phyloP scores from a whole-genome alignment of 2,329 filamentous ascomycete species.

The Xenoacremonium recifei region DNA sequence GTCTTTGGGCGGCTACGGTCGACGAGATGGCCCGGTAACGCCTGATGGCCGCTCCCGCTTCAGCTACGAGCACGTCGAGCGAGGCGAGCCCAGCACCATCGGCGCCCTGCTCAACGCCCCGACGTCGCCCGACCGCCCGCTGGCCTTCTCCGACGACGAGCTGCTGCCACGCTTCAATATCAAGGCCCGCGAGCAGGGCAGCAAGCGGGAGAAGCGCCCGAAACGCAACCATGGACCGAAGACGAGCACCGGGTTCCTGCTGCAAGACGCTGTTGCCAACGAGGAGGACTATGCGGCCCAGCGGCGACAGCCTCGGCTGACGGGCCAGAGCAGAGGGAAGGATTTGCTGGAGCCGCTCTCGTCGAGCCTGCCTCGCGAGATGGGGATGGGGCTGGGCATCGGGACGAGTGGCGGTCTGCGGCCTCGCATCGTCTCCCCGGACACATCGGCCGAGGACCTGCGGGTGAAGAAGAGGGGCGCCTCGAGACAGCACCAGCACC shows the following conservation, averaged over 20 bases:
- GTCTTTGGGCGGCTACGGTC: conserved; percentile 21
- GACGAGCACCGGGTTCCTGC: conserved; percentile 50
- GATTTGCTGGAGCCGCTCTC: conserved; percentile 15
- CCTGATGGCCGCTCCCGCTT: conserved; percentile 25
- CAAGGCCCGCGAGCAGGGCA: conserved; percentile 15
- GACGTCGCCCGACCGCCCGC: conserved; percentile 21
- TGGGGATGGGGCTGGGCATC: conserved; percentile 20
- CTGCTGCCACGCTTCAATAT: conserved; percentile 22
- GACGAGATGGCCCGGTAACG: conserved; percentile 24
- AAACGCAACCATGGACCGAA: conserved; percentile 40
- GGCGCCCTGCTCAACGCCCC: conserved; percentile 22
- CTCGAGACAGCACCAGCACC: conserved; percentile 8
- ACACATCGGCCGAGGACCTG: conserved; percentile 26
- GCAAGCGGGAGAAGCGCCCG: conserved; percentile 23
- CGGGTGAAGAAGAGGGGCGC: conserved; percentile 19
- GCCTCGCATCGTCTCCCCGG: conserved; percentile 23
- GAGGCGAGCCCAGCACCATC: conserved; percentile 23
- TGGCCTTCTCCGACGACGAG: conserved; percentile 28
- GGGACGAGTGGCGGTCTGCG: conserved; percentile 13
- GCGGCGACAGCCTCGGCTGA: conserved; percentile 23
- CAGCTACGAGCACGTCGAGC: conserved; percentile 23
- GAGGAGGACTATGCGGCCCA: conserved; percentile 32
- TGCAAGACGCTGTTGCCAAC: conserved; percentile 42
- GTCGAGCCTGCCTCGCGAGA: conserved; percentile 12
- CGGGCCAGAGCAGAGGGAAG: conserved; percentile 19